These are phyloP conservation scores for Hymenoscyphus occultus DNA, from an alignment of 2,329 filamentous ascomycete genomes.

Conservation along the genomic window DNA sequence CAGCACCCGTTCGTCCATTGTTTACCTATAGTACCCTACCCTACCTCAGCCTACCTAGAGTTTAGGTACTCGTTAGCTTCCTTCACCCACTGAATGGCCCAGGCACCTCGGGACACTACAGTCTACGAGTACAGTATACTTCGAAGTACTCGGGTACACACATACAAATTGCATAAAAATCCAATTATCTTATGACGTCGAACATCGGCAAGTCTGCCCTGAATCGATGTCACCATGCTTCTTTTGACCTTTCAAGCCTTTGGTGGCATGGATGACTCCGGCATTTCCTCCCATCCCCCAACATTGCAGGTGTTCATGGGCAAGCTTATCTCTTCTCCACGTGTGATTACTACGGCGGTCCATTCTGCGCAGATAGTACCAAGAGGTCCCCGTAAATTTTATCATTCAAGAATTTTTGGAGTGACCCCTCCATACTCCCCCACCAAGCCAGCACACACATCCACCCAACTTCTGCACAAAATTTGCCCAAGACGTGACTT, in stretches of 20 bases:
- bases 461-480: constrained; percentile 2
- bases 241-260: neutral
- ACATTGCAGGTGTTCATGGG: neutral
- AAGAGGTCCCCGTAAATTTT: neutral
- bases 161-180: neutral
- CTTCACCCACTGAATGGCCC: too few relatives aligned
- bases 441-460: constrained; percentile 12
- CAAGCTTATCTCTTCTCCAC: too few relatives aligned
- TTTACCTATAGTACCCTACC: neutral
- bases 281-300: too few relatives aligned
- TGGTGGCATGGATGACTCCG: neutral
- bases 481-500: constrained; percentile 9
- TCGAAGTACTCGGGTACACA: too few relatives aligned
- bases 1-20: constrained; percentile 3
- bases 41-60: neutral
- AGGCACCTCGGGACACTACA: too few relatives aligned
- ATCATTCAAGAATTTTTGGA: neutral
- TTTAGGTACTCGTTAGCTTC: neutral
- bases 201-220: neutral
- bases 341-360: neutral
- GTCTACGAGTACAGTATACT: neutral
- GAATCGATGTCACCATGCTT: neutral
- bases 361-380: neutral
- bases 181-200: neutral
- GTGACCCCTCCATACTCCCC: constrained; percentile 3